Evolutionary conservation across 1,139 yeast species (phyloP).

Genomic region (Kodamaea anthophila): DNA sequence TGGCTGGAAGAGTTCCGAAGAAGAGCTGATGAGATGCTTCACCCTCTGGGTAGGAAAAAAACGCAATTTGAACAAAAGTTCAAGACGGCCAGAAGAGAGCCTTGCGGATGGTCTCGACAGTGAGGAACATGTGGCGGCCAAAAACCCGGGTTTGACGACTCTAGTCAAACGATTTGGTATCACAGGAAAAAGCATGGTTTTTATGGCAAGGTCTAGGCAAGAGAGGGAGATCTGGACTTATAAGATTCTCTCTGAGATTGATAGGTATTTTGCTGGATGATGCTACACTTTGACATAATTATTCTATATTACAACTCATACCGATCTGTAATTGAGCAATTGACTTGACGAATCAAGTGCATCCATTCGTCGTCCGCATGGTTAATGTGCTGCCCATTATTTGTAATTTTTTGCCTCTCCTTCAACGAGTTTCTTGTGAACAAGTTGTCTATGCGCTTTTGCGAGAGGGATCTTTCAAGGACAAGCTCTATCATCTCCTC

Average conservation of each 20-base stretch:
- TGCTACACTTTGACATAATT: background rate
- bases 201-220: constrained; percentile 75
- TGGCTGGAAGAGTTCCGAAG: constrained; percentile 82
- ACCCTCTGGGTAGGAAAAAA: constrained; percentile 79
- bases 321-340: too few relatives aligned
- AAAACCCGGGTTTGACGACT: constrained; percentile 38
- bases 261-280: constrained; percentile 24
- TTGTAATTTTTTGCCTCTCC: background rate
- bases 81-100: background rate
- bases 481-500: constrained; percentile 5
- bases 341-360: too few relatives aligned
- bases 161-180: constrained; percentile 55
- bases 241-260: constrained; percentile 57
- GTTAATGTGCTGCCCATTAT: constrained; percentile 17
- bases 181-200: constrained; percentile 63
- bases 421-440: constrained; percentile 1
- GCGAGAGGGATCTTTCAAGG: background rate
- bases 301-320: too few relatives aligned
- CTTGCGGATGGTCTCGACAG: background rate
- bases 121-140: constrained; percentile 2
- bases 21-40: constrained; percentile 65
- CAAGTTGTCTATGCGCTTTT: constrained; percentile 1
- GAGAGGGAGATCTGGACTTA: constrained; percentile 84
- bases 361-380: too few relatives aligned
- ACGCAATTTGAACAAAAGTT: constrained; percentile 29